Percentiles rank a stretch among this genome's conserved stretches.
Evolutionary conservation across 129 eudicot species (phyloP).

Genomic region (Chrysanthemum lavandulifolium): DNA sequence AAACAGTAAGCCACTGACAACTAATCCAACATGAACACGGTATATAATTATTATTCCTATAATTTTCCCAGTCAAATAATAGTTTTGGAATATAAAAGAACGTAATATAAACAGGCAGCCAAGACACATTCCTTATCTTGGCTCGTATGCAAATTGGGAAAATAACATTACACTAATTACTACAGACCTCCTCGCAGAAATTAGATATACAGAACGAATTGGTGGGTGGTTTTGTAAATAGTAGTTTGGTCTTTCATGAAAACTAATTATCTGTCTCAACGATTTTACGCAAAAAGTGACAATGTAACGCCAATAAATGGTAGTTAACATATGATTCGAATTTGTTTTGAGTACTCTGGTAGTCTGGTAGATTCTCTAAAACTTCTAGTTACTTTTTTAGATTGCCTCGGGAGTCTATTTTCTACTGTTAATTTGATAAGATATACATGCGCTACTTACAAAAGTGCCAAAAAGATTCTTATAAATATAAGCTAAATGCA

Average conservation of each 20-base stretch:
- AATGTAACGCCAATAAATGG: background rate
- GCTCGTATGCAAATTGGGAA: background rate
- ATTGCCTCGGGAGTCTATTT: constrained; percentile 21
- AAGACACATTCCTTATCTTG: constrained; percentile 11
- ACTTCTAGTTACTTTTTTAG: constrained; percentile 10
- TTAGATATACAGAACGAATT: constrained; percentile 12
- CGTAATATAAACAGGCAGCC: background rate
- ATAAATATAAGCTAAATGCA: background rate
- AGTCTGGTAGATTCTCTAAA: background rate
- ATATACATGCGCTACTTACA: background rate
- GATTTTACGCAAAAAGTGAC: background rate
- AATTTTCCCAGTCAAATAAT: constrained; percentile 7
- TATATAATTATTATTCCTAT: constrained; percentile 13
- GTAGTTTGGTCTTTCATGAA: background rate
- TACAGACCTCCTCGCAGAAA: background rate
- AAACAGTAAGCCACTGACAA: constrained; percentile 12
- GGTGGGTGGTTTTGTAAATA: constrained; percentile 12
- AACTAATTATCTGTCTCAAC: background rate
- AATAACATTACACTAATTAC: background rate
- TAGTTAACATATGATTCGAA: background rate
- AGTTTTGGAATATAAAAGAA: background rate
- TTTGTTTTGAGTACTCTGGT: background rate
- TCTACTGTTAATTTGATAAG: background rate
- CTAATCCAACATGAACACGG: constrained; percentile 19
- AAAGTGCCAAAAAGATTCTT: constrained; percentile 15